These are phyloP conservation scores for Pilobolus umbonatus DNA, from an alignment of 192 early-diverging fungal species.

Conservation along the genomic window DNA sequence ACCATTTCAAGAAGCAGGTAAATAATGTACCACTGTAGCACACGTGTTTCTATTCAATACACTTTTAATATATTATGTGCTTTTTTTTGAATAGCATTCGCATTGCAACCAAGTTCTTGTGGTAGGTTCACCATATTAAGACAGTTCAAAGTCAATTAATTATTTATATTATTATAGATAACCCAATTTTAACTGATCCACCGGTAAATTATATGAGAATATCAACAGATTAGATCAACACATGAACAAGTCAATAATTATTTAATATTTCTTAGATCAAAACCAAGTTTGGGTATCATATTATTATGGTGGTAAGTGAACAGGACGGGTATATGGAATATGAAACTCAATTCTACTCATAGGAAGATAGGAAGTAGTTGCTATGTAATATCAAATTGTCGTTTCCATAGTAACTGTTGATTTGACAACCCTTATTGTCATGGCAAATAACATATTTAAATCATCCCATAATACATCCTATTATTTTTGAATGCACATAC, in stretches of 20 bases:
- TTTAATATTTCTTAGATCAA: slow-evolving; percentile 40
- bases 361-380: neutral
- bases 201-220: slow-evolving; percentile 40
- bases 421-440: no score
- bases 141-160: neutral
- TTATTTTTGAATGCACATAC: no score
- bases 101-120: slow-evolving; percentile 59
- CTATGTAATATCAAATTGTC: no score
- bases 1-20: slow-evolving; percentile 66
- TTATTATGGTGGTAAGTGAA: slow-evolving; percentile 79
- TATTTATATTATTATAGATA: slow-evolving; percentile 22
- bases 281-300: slow-evolving; percentile 75
- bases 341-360: no score
- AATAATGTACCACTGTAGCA: no score
- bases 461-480: no score
- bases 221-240: neutral
- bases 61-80: neutral
- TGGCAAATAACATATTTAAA: no score
- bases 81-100: slow-evolving; percentile 50
- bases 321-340: no score
- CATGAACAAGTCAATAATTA: neutral
- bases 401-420: no score
- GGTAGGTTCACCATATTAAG: slow-evolving; percentile 27
- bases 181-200: slow-evolving; percentile 66
- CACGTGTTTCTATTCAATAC: neutral